phyloP scores from a whole-genome alignment of 257 asterid species.

The Fraxinus excelsior region DNA sequence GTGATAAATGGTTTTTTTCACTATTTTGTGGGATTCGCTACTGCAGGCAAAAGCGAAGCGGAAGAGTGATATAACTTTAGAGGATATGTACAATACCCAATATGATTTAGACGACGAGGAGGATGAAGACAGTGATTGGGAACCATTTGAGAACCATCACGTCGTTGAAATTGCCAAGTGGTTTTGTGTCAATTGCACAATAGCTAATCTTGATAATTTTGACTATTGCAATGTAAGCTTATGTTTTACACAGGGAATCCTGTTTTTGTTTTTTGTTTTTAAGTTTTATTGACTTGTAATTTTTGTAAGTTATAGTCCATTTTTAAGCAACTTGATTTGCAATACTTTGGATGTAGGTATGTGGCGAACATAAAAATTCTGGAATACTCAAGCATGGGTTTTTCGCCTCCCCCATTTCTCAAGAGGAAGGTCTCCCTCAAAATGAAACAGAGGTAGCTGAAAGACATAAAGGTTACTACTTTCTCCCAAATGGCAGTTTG shows the following conservation, averaged over 20 bases:
- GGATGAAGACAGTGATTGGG: conserved; percentile 65
- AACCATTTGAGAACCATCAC: conserved; percentile 40
- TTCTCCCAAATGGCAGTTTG: conserved; percentile 16
- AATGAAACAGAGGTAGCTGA: conserved; percentile 41
- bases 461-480: conserved; percentile 53
- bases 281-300: background rate
- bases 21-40: conserved; percentile 18
- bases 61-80: conserved; percentile 58
- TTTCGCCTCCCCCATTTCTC: conserved; percentile 58
- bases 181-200: conserved; percentile 93
- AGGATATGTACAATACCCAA: conserved; percentile 66
- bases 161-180: conserved; percentile 56
- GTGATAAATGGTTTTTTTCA: conserved; percentile 15
- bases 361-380: conserved; percentile 87
- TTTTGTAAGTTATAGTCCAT: background rate
- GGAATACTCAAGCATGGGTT: conserved; percentile 78
- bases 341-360: conserved; percentile 46
- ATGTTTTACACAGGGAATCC: background rate
- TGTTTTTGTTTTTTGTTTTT: background rate
- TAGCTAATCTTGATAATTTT: conserved; percentile 60
- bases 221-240: conserved; percentile 65
- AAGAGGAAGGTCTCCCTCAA: conserved; percentile 38
- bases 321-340: conserved; percentile 14
- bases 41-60: conserved; percentile 57
- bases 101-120: conserved; percentile 69